Evolutionary conservation across 2,329 filamentous ascomycete genomes (phyloP).

Genomic region (Cladosporium sp.): DNA sequence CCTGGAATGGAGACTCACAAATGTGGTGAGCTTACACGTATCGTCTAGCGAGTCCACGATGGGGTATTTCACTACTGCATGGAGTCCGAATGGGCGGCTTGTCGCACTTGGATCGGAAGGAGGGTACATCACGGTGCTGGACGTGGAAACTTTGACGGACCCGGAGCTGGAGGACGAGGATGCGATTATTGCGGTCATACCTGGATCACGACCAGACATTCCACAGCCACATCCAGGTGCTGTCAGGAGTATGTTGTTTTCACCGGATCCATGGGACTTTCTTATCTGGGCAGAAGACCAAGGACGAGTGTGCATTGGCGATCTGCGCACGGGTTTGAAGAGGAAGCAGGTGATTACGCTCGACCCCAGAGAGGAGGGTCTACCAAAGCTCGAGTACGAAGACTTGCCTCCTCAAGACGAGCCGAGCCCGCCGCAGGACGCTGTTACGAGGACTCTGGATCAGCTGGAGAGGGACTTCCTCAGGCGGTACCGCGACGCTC

Average conservation of each 20-base stretch:
- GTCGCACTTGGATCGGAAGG: constrained; percentile 79
- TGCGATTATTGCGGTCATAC: constrained; percentile 73
- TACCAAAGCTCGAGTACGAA: constrained; percentile 59
- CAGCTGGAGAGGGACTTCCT: constrained; percentile 50
- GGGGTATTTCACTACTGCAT: constrained; percentile 76
- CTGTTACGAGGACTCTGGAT: constrained; percentile 41
- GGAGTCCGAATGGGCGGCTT: constrained; percentile 70
- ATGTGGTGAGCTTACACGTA: constrained; percentile 46
- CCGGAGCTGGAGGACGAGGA: constrained; percentile 52
- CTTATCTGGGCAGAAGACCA: constrained; percentile 93
- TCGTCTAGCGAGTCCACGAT: constrained; percentile 35
- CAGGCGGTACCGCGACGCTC: constrained; percentile 45
- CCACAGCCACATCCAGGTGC: constrained; percentile 64
- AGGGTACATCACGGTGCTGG: constrained; percentile 75
- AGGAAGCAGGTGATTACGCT: constrained; percentile 70
- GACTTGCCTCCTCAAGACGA: constrained; percentile 40
- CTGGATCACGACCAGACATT: constrained; percentile 70
- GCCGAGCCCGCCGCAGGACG: neutral
- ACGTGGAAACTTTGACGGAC: constrained; percentile 51
- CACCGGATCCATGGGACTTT: constrained; percentile 84
- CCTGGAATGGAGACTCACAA: constrained; percentile 45
- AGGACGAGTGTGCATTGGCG: constrained; percentile 71
- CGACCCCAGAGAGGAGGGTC: constrained; percentile 57
- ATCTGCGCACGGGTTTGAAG: constrained; percentile 67
- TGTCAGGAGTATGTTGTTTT: constrained; percentile 88